Percentiles rank a stretch among this genome's conserved stretches.
These are phyloP conservation scores for Naganishia onofrii DNA, from an alignment of 768 basidiomycete genomes.

Conservation along the genomic window DNA sequence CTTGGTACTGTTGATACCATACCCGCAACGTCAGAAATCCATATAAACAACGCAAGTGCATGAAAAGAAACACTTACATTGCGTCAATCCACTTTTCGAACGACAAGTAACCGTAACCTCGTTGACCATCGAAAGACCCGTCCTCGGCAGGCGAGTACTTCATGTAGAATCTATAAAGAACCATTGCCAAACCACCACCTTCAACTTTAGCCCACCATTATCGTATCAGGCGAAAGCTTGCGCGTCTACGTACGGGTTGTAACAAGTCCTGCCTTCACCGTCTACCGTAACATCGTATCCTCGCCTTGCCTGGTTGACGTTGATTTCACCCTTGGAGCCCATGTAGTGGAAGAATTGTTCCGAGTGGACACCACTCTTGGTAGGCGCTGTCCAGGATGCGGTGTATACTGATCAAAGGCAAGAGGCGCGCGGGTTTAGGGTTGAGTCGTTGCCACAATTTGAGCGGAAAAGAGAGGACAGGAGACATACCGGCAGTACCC, in stretches of 20 bases:
- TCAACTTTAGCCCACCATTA: conserved; percentile 3
- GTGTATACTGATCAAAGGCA: conserved; percentile 64
- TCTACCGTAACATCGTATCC: conserved; percentile 88
- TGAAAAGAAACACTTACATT: not conserved
- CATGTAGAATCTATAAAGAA: conserved; percentile 65
- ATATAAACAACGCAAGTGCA: no score
- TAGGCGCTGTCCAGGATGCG: conserved; percentile 89
- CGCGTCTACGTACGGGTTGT: conserved; percentile 63
- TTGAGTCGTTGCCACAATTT: not conserved
- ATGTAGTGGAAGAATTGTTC: conserved; percentile 94
- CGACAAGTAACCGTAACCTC: conserved; percentile 83
- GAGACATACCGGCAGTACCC: conserved; percentile 61
- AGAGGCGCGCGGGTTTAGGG: not conserved
- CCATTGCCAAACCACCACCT: conserved; percentile 25
- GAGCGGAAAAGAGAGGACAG: not conserved
- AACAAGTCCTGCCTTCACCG: conserved; percentile 74
- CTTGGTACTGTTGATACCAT: conserved; percentile 22
- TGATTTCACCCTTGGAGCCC: conserved; percentile 92
- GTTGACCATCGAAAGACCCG: conserved; percentile 90
- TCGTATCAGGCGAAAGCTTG: no score
- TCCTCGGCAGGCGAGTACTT: conserved; percentile 89
- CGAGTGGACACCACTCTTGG: conserved; percentile 80
- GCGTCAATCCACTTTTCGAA: conserved; percentile 91
- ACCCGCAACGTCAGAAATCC: not conserved
- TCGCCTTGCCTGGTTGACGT: conserved; percentile 87